phyloP scores from a whole-genome alignment of 2,329 filamentous ascomycete genomes.

The Penicillium sp. region DNA sequence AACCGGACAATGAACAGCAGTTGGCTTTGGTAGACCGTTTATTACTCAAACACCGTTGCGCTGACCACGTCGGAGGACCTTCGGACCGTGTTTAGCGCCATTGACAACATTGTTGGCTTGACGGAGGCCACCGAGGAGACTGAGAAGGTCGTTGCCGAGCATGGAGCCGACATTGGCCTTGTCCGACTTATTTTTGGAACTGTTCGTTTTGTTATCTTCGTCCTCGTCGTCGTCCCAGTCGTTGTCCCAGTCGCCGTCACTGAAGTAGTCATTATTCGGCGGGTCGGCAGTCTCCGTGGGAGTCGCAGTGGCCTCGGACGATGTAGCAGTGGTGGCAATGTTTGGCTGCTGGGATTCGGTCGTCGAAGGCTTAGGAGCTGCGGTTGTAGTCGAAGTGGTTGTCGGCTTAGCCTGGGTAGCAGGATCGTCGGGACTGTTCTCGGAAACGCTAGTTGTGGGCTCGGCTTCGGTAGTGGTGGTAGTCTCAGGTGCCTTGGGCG shows the following conservation, averaged over 20 bases:
- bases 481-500: constrained; percentile 5
- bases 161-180: neutral
- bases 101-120: neutral
- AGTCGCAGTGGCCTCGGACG: neutral
- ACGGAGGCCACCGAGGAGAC: constrained; percentile 1
- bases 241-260: neutral
- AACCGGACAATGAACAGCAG: neutral
- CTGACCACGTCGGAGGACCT: neutral
- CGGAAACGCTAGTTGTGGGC: neutral
- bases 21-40: too few species aligned
- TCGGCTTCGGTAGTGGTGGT: neutral
- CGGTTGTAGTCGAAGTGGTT: neutral
- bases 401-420: constrained; percentile 62
- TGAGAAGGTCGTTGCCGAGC: constrained; percentile 3
- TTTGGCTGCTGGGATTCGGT: neutral
- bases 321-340: neutral
- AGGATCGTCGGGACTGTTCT: too few species aligned
- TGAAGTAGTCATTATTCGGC: neutral
- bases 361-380: neutral
- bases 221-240: neutral
- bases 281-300: neutral
- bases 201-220: neutral
- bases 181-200: neutral
- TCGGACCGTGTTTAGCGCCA: neutral
- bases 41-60: neutral